phyloP scores from a whole-genome alignment of 106 monocot species.

The Allium fistulosum region DNA sequence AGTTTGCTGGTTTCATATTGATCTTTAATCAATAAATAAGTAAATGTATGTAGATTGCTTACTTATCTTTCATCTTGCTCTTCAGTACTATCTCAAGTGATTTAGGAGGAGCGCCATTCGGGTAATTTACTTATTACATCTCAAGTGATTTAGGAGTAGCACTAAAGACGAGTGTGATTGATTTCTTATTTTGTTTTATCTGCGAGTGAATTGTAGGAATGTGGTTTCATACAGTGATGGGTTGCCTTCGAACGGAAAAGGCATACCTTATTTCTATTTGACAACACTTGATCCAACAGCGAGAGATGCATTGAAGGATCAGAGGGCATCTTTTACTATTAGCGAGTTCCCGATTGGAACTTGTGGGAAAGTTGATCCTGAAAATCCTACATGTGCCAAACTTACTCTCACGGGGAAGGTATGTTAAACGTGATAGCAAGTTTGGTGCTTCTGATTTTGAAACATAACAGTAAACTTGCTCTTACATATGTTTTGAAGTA shows the following conservation, averaged over 20 bases:
- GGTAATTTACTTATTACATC: constrained; percentile 24
- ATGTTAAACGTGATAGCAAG: background rate
- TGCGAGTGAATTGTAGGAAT: constrained; percentile 33
- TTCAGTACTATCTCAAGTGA: constrained; percentile 87
- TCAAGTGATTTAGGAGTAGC: too few relatives aligned
- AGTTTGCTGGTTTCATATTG: too few relatives aligned
- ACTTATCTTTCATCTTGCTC: background rate
- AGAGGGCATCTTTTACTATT: constrained; percentile 64
- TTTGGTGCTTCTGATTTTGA: too few relatives aligned
- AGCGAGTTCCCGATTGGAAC: constrained; percentile 81
- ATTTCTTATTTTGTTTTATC: too few relatives aligned
- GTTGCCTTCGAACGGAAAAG: constrained; percentile 45
- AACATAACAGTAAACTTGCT: too few relatives aligned
- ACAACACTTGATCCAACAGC: constrained; percentile 79
- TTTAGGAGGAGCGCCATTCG: constrained; percentile 71
- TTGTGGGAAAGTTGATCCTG: constrained; percentile 72
- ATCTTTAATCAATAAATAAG: too few relatives aligned
- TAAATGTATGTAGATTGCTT: background rate
- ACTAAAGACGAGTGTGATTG: too few relatives aligned
- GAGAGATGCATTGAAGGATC: constrained; percentile 62
- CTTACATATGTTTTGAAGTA: too few relatives aligned
- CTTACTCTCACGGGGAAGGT: constrained; percentile 89
- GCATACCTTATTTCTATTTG: constrained; percentile 79
- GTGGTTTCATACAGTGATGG: constrained; percentile 97
- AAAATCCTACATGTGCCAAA: constrained; percentile 84